phyloP scores from a whole-genome alignment of 2,329 filamentous ascomycete species.

The Ophiocordyceps camponoti-leonardi region DNA sequence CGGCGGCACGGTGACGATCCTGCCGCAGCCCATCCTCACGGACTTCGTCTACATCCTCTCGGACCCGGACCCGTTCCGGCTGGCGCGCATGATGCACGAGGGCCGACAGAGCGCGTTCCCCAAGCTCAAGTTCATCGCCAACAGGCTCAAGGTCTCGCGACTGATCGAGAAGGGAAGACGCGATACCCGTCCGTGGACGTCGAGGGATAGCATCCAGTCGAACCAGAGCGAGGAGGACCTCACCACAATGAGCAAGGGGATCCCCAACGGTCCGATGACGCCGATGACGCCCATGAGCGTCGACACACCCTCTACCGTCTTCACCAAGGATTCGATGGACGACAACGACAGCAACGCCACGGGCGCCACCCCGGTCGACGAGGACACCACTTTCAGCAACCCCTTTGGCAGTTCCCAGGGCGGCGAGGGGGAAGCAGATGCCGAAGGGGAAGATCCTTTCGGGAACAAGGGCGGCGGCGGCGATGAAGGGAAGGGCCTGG shows the following conservation, averaged over 20 bases:
- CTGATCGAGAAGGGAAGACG: constrained; percentile 35
- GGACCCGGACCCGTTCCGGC: constrained; percentile 57
- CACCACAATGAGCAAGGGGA: not conserved
- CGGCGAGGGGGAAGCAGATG: too few relatives aligned
- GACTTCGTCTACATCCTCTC: constrained; percentile 79
- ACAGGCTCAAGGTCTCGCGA: constrained; percentile 70
- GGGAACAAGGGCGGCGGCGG: not conserved
- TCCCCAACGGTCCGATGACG: not conserved
- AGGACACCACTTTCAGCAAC: not conserved
- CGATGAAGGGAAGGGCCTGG: not conserved
- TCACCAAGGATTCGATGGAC: not conserved
- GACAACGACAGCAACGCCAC: not conserved
- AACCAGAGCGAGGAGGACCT: not conserved
- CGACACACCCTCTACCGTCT: not conserved
- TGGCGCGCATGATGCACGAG: constrained; percentile 79
- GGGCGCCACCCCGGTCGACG: not conserved
- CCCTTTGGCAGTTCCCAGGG: not conserved
- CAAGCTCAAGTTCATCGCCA: constrained; percentile 79
- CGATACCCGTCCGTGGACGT: not conserved
- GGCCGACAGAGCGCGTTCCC: constrained; percentile 83
- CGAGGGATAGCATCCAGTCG: not conserved
- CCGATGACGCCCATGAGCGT: not conserved
- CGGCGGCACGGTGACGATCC: constrained; percentile 87
- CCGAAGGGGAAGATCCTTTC: not conserved
- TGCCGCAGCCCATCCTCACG: constrained; percentile 63